Percentiles rank a stretch among this genome's conserved stretches.
Conservation (phyloP, 495 filamentous ascomycete genomes). For the Neurospora sp. region DNA sequence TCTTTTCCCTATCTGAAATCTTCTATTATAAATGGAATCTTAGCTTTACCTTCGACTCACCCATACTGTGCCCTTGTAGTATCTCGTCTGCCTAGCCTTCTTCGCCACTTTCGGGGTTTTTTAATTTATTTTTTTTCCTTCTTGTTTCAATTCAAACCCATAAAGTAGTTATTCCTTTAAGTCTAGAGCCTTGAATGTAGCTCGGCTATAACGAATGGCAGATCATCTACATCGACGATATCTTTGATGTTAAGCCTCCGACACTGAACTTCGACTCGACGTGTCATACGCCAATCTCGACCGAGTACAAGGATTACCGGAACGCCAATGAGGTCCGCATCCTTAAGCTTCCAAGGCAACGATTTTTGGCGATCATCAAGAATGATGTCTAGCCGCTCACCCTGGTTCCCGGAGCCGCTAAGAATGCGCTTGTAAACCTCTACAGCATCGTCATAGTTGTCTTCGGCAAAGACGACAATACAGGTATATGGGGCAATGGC, state of each 20-base stretch:
- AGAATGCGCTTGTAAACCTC: conserved; percentile 45
- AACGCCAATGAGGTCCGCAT: conserved; percentile 84
- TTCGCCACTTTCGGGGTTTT: no score
- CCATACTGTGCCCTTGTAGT: no score
- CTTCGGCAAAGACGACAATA: conserved; percentile 47
- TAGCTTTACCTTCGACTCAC: no score
- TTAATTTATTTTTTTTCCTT: no score
- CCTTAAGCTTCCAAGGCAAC: conserved; percentile 73
- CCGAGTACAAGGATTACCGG: conserved; percentile 74
- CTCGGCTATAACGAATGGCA: conserved; percentile 10
- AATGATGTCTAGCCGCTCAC: conserved; percentile 38
- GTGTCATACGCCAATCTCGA: conserved; percentile 55
- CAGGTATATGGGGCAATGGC: conserved; percentile 80
- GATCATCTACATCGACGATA: conserved; percentile 13
- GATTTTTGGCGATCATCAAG: conserved; percentile 66
- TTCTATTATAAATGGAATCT: no score
- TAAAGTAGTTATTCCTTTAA: not conserved
- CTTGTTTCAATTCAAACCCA: no score
- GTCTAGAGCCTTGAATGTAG: conserved; percentile 2
- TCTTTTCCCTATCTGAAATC: no score
- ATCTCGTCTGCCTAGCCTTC: no score
- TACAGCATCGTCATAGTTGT: conserved; percentile 39
- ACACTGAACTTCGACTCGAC: conserved; percentile 68
- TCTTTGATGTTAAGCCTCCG: conserved; percentile 35
- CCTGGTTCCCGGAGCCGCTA: not conserved